phyloP scores from a whole-genome alignment of 2,329 filamentous ascomycete species.

The Fusarium humuli region DNA sequence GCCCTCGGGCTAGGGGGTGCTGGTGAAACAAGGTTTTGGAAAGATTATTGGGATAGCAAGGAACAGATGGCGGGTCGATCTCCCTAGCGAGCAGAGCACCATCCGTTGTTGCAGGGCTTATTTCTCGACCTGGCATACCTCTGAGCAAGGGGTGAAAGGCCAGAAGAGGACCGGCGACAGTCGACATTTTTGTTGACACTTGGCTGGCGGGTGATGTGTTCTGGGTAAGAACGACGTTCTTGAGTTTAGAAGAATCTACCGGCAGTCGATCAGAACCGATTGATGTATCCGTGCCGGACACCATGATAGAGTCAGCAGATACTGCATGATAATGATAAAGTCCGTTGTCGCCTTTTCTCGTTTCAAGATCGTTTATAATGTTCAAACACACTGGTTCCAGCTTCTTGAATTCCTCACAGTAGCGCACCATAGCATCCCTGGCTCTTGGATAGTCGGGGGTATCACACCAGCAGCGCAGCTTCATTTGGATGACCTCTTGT shows the following conservation, averaged over 20 bases:
- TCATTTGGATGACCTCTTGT: constrained; percentile 46
- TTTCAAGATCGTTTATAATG: constrained; percentile 39
- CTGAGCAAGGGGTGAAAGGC: constrained; percentile 57
- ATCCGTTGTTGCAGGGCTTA: constrained; percentile 54
- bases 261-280: constrained; percentile 10
- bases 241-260: constrained; percentile 3
- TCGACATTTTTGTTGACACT: background rate
- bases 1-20: constrained; percentile 52
- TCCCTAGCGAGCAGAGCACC: constrained; percentile 52
- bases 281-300: constrained; percentile 20
- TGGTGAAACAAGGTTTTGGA: constrained; percentile 52
- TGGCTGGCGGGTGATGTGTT: constrained; percentile 12
- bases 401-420: constrained; percentile 52
- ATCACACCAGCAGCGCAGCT: constrained; percentile 51
- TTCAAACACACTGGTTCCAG: constrained; percentile 48
- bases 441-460: constrained; percentile 48
- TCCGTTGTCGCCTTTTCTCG: background rate
- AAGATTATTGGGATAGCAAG: constrained; percentile 51
- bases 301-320: constrained; percentile 22
- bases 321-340: constrained; percentile 1
- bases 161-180: constrained; percentile 10
- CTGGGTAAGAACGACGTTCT: constrained; percentile 17
- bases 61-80: constrained; percentile 45
- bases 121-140: constrained; percentile 55
- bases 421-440: constrained; percentile 47